These are phyloP conservation scores for Telfairia occidentalis DNA, from an alignment of 331 rosid species.

Conservation along the genomic window DNA sequence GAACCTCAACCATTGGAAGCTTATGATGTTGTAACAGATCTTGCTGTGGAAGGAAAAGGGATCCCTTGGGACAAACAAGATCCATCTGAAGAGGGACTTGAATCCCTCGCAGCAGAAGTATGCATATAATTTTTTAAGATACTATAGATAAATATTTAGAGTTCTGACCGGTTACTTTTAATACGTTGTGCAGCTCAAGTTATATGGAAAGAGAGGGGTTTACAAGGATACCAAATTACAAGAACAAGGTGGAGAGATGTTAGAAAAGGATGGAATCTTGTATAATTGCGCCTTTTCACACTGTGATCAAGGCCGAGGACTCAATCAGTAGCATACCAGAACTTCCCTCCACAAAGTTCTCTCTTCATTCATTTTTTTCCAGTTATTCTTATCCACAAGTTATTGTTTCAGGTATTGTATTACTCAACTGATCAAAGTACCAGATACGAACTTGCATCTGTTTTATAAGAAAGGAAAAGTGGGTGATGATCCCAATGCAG, in stretches of 20 bases:
- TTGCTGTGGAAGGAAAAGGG: conserved; percentile 57
- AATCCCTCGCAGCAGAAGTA: conserved; percentile 63
- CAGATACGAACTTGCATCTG: conserved; percentile 39
- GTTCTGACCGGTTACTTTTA: not conserved
- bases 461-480: conserved; percentile 69
- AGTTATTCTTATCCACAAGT: conserved; percentile 9
- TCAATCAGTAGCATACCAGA: conserved; percentile 45
- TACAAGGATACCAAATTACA: conserved; percentile 57
- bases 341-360: not conserved
- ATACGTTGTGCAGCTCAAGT: conserved; percentile 47
- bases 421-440: conserved; percentile 55
- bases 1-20: conserved; percentile 71
- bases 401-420: conserved; percentile 53
- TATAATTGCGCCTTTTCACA: conserved; percentile 72
- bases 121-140: not conserved
- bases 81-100: conserved; percentile 65
- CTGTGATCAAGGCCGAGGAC: conserved; percentile 61
- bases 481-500: conserved; percentile 62
- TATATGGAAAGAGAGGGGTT: conserved; percentile 73
- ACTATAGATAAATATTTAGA: not conserved
- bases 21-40: conserved; percentile 63
- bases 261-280: conserved; percentile 49
- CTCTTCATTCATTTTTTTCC: not conserved
- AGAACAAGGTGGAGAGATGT: conserved; percentile 55
- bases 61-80: conserved; percentile 78